phyloP scores from a whole-genome alignment of 2,329 filamentous ascomycete species.

The Sodiomyces alkalinus region DNA sequence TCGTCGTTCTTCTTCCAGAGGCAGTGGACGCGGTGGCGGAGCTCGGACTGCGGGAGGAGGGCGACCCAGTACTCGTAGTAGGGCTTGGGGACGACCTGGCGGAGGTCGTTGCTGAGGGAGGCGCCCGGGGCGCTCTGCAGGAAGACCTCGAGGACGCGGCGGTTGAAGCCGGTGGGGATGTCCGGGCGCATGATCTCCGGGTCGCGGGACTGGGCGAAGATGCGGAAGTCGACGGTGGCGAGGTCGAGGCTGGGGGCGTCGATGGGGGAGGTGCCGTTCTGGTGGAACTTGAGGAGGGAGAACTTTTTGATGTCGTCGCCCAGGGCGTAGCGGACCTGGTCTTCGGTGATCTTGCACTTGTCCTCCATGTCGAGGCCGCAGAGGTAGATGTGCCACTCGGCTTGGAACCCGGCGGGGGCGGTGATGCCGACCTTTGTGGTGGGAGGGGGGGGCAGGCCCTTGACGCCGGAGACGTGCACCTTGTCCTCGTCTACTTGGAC shows the following conservation, averaged over 20 bases:
- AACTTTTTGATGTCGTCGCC: constrained; percentile 22
- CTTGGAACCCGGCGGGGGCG: constrained; percentile 30
- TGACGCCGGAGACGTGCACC: constrained; percentile 23
- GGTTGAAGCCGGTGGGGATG: constrained; percentile 4
- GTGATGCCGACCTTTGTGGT: constrained; percentile 35
- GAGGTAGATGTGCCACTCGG: constrained; percentile 27
- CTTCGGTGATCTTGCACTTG: constrained; percentile 34
- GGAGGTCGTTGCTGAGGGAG: not conserved
- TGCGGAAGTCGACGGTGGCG: constrained; percentile 27
- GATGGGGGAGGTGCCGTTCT: constrained; percentile 10
- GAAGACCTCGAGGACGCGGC: constrained; percentile 1
- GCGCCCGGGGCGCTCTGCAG: constrained; percentile 18
- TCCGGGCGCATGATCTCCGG: constrained; percentile 7
- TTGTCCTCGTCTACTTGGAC: constrained; percentile 18
- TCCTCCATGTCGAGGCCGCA: constrained; percentile 29
- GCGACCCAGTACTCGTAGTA: constrained; percentile 3
- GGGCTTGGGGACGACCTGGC: constrained; percentile 1
- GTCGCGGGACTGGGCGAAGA: constrained; percentile 23
- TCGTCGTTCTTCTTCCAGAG: constrained; percentile 10
- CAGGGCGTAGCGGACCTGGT: constrained; percentile 27
- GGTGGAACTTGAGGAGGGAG: constrained; percentile 33
- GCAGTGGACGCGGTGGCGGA: constrained; percentile 7
- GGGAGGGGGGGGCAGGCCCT: constrained; percentile 25
- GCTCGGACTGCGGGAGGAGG: constrained; percentile 7
- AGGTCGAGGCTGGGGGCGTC: constrained; percentile 25